These are phyloP conservation scores for Pseudogymnoascus sp. DNA, from an alignment of 2,329 filamentous ascomycete genomes.

Conservation along the genomic window DNA sequence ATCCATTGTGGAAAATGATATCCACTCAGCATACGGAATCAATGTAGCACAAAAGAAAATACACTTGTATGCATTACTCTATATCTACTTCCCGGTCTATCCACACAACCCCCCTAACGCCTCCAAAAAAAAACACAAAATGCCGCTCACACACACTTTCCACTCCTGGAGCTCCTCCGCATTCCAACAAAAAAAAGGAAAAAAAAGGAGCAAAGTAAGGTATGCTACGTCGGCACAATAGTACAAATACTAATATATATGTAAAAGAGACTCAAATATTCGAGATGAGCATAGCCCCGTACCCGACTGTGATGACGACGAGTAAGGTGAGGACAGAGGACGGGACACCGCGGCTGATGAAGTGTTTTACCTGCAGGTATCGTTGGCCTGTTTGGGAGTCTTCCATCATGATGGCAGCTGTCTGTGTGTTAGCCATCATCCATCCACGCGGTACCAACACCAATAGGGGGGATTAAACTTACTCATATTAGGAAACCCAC, in stretches of 20 bases:
- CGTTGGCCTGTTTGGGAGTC: conserved; percentile 83
- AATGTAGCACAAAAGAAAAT: no score
- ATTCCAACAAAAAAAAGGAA: no score
- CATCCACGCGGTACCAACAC: no score
- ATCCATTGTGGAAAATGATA: no score
- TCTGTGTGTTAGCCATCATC: conserved; percentile 9
- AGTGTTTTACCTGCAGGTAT: conserved; percentile 88
- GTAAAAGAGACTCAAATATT: conserved; percentile 34
- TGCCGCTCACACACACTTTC: background rate
- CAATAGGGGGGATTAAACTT: conserved; percentile 35
- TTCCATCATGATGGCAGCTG: conserved; percentile 99
- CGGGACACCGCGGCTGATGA: conserved; percentile 88
- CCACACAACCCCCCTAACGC: background rate
- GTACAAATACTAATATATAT: conserved; percentile 31
- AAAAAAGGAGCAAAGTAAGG: no score
- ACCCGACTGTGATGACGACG: conserved; percentile 83
- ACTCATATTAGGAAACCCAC: conserved; percentile 99
- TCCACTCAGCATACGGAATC: no score
- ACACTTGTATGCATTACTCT: background rate
- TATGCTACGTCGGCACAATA: background rate
- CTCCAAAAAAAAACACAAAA: background rate
- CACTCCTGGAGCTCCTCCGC: no score
- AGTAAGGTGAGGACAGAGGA: conserved; percentile 73
- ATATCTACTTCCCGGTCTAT: background rate
- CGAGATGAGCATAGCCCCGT: conserved; percentile 69